Base-by-base conservation (phyloP, 2,329 filamentous ascomycete species). In the Talaromyces marneffei region DNA sequence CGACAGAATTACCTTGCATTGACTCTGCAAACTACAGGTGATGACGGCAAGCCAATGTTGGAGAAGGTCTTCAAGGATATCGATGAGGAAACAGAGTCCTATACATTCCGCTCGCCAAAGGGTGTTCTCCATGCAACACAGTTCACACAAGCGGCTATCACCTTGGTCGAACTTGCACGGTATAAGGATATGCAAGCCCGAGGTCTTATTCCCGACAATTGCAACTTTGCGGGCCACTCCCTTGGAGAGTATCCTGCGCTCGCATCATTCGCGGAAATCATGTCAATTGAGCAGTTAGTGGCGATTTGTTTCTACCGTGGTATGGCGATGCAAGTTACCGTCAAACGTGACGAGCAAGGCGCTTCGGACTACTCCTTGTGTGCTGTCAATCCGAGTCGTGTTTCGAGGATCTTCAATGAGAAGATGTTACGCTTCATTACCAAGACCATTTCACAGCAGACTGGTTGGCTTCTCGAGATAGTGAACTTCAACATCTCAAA, bases 1-100 rank as follows among this genome's bases (percentile, higher is more conserved):
- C 91, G 94, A 65, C 89, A 96, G 73, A 99, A 99, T 79, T 99
- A 99, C 82, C 97, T 97, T 89, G 88, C 93, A 63, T 97, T 99
- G 94, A 97, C 93, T 53, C 25, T 50, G 8, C 25, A 50, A 12
- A 29, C 25, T 33, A 29, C 16, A 12, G 25, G 25, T 12, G 93
- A 99, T 74, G 94, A 94, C 25, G 86, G 85, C 37, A 91, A 96
- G 80, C 27, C 97, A 96, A 79, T 97, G 93, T 0, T 33, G 10
- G 94, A 99, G 83, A 95, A 93, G 79, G 97, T 99, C 73, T 99
- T 99, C 85, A 97, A 97, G 82, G 92, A 96, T 71, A 92, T 99
- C 70, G 85, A 89, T 69, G 93, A 97, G 78, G 88, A 83, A 72
- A 97, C 93, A 2, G 90, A 89, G 7, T 97, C 90, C 0, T 97